phyloP scores from a whole-genome alignment of 768 basidiomycete species.

The Leccinum disarticulatum region DNA sequence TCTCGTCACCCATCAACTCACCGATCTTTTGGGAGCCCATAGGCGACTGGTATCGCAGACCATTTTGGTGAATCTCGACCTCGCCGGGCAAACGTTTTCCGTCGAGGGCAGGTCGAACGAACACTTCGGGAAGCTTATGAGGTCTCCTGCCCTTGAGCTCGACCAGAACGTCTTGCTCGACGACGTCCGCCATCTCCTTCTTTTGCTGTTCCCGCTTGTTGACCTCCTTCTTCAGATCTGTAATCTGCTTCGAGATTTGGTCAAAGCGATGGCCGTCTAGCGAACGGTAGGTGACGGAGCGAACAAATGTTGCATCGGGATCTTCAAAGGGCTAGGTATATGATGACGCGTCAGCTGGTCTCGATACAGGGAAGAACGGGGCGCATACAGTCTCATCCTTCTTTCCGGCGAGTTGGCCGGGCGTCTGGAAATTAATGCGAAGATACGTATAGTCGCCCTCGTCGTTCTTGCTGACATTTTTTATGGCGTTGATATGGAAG shows the following conservation, averaged over 20 bases:
- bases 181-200: constrained; percentile 97
- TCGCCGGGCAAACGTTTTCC: constrained; percentile 96
- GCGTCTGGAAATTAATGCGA: constrained; percentile 97
- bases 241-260: constrained; percentile 86
- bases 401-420: constrained; percentile 95
- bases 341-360: constrained; percentile 4
- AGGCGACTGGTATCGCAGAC: constrained; percentile 87
- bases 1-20: constrained; percentile 35
- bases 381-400: constrained; percentile 92
- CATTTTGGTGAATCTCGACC: constrained; percentile 97
- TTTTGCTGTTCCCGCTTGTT: constrained; percentile 97
- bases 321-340: constrained; percentile 84
- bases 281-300: constrained; percentile 92
- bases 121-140: constrained; percentile 84
- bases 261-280: constrained; percentile 88
- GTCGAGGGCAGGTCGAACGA: constrained; percentile 90
- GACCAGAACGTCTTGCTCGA: constrained; percentile 87
- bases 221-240: constrained; percentile 92
- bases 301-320: constrained; percentile 93
- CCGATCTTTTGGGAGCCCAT: constrained; percentile 90
- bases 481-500: constrained; percentile 98
- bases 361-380: neutral
- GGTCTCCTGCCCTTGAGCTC: constrained; percentile 91
- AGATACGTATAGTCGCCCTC: constrained; percentile 94
- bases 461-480: constrained; percentile 96